A percentile compares a stretch with the other conserved stretches of the same genome.
These are phyloP conservation scores for Fragilariopsis cylindrus DNA, from an alignment of 108 stramenopile species.

Conservation along the genomic window DNA sequence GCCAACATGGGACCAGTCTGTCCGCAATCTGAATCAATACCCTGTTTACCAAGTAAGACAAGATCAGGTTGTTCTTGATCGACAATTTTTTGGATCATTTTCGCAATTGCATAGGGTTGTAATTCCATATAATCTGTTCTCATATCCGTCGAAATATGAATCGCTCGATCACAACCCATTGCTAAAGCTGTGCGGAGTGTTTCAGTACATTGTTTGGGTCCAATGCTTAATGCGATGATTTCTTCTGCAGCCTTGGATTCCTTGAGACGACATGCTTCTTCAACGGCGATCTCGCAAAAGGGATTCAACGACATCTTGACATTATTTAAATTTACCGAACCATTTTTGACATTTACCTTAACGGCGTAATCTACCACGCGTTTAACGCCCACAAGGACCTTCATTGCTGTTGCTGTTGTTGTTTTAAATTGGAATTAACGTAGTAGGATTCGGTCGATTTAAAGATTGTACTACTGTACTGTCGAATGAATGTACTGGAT, in stretches of 20 bases:
- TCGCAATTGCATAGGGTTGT: slow-evolving; percentile 94
- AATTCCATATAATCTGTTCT: slow-evolving; percentile 94
- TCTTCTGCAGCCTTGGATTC: slow-evolving; percentile 84
- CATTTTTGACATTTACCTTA: slow-evolving; percentile 95
- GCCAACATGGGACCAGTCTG: slow-evolving; percentile 93
- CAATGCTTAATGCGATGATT: slow-evolving; percentile 95
- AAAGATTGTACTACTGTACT: no score
- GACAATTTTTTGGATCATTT: slow-evolving; percentile 77
- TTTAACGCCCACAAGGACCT: slow-evolving; percentile 96
- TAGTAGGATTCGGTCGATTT: not conserved
- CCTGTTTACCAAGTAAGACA: slow-evolving; percentile 97
- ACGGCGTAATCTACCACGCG: slow-evolving; percentile 99
- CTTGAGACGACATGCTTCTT: slow-evolving; percentile 98
- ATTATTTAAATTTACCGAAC: slow-evolving; percentile 94
- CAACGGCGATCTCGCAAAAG: slow-evolving; percentile 98
- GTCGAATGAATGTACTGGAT: no score
- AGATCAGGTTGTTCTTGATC: slow-evolving; percentile 87
- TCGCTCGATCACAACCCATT: slow-evolving; percentile 89
- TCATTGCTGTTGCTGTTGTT: slow-evolving; percentile 36
- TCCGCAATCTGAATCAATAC: slow-evolving; percentile 96
- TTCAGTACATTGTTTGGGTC: slow-evolving; percentile 97
- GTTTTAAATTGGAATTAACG: not conserved
- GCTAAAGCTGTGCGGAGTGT: slow-evolving; percentile 92
- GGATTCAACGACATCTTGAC: slow-evolving; percentile 99
- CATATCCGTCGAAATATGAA: slow-evolving; percentile 93